Evolutionary conservation across 2,329 filamentous ascomycete genomes (phyloP), one percentile per base, ranked within the genome.

Genomic region (Colletotrichum higginsianum): DNA sequence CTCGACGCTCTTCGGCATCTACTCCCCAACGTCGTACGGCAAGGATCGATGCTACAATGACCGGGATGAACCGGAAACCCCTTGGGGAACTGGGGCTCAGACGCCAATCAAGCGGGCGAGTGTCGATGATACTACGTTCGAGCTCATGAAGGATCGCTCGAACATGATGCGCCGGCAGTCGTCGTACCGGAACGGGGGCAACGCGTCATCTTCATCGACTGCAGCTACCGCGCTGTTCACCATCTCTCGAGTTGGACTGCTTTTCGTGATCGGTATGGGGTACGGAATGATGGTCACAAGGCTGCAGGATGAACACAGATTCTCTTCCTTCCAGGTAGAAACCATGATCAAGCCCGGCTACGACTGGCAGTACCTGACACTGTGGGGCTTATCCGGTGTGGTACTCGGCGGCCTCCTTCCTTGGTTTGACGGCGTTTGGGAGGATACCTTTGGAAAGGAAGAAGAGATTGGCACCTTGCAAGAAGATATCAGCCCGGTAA

Each of bases 1-100:
- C 12, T 95, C 94, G 2, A 98, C 96, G 0, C 88, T 99, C 6
- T 93, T 93, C 76, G 96, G 96, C 66, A 99, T 99, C 77, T 99
- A 97, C 85, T 91, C 91, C 13, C 91, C 90, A 8, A 89, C 89
- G 0, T 87, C 88, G 42, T 88, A 88, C 69, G 85, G 88, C 55
- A 81, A 82, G 74, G 82, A 87, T 75, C 81, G 85, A 77, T 78
- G 79, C 69, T 80, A 80, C 64, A 78, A 77, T 18, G 79, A 82
- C 53, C 75, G 78, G 71, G 89, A 90, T 74, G 90, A 91, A 73
- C 81, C 86, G 3, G 85, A 87, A 66, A 95, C 92, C 13, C 94
- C 94, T 2, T 96, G 92, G 92, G 94, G 92, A 30, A 93, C 91
- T 0, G 94, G 94, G 46, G 89, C 92, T 42, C 89, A 93, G 78